Percentiles rank a stretch among this genome's conserved stretches.
Conservation (phyloP, 164 flowering plant species). For the Warburgia ugandensis region DNA sequence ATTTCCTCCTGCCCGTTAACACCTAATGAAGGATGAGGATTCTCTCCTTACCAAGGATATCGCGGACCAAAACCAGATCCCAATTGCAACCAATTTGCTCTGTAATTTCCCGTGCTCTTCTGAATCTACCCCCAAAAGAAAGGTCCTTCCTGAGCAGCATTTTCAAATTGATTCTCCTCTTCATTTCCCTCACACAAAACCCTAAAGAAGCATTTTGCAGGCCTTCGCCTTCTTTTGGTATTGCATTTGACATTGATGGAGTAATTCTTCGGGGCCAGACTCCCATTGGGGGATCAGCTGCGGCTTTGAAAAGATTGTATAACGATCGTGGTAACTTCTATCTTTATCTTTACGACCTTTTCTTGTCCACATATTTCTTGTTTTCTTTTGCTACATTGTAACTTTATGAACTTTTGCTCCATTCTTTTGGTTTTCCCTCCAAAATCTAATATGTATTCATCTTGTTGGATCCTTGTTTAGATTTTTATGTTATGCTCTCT, state of each 20-base stretch:
- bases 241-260: conserved; percentile 87
- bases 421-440: background rate
- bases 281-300: conserved; percentile 66
- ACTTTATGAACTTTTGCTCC: background rate
- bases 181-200: too few species aligned
- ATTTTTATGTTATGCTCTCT: too few species aligned
- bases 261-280: conserved; percentile 58
- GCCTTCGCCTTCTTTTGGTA: conserved; percentile 59
- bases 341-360: background rate
- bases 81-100: background rate
- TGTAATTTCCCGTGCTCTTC: background rate
- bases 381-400: background rate
- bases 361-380: background rate
- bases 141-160: background rate
- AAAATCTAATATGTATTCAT: too few species aligned
- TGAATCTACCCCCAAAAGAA: background rate
- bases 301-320: conserved; percentile 47
- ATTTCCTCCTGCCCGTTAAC: too few species aligned
- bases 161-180: background rate
- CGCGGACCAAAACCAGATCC: background rate
- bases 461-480: too few species aligned
- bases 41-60: conserved; percentile 6
- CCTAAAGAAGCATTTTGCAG: too few species aligned
- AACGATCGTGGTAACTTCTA: conserved; percentile 36
- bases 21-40: too few species aligned